Conservation (phyloP, 306 rosid species). For the Dicorynia guianensis region DNA sequence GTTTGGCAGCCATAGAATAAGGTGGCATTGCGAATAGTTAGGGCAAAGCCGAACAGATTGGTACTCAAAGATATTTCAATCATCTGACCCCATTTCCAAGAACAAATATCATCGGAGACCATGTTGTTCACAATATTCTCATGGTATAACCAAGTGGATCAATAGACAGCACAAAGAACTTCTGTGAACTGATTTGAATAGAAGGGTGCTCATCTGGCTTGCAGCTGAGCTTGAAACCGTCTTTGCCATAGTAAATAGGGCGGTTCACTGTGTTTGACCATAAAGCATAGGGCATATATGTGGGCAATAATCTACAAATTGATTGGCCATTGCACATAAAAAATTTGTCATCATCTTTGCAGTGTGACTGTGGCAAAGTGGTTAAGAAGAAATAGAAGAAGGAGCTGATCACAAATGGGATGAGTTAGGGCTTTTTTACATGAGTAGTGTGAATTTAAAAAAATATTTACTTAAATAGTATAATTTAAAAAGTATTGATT, state of each 20-base stretch:
- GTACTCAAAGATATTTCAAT: constrained; percentile 46
- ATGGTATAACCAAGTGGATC: constrained; percentile 22
- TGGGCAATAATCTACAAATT: constrained; percentile 49
- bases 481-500: no score
- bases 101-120: constrained; percentile 30
- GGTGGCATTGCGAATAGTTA: constrained; percentile 36
- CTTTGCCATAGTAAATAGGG: constrained; percentile 39
- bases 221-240: no score
- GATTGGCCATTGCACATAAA: constrained; percentile 33
- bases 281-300: constrained; percentile 49
- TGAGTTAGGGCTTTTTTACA: no score
- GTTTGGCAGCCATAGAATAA: constrained; percentile 47
- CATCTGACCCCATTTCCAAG: no score
- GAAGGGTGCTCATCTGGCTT: constrained; percentile 21
- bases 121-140: constrained; percentile 36
- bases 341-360: constrained; percentile 4
- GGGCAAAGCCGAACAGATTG: not conserved
- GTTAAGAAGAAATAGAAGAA: not conserved
- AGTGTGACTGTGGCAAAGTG: constrained; percentile 14
- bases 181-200: constrained; percentile 38
- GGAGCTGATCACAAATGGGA: constrained; percentile 12
- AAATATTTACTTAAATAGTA: no score
- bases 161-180: constrained; percentile 34
- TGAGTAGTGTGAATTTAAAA: no score
- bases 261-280: constrained; percentile 49